phyloP scores from a whole-genome alignment of 441 rosid genomes.

The Sinapis alba region DNA sequence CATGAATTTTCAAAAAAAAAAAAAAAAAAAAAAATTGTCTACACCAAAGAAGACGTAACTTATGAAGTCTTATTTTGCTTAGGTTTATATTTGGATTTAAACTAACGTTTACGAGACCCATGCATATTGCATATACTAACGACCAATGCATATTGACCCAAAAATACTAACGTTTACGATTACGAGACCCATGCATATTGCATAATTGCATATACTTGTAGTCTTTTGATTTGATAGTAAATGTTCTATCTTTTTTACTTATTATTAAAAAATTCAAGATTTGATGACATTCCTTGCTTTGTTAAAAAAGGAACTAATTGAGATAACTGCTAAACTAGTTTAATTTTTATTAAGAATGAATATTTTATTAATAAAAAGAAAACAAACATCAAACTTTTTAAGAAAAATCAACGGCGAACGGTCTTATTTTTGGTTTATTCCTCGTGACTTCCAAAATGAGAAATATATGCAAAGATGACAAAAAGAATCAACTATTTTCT shows the following conservation, averaged over 20 bases:
- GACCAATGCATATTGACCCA: neutral
- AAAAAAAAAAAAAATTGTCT: neutral
- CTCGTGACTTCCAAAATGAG: conserved; percentile 1
- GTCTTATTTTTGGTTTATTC: neutral
- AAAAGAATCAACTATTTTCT: neutral
- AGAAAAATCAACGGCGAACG: neutral
- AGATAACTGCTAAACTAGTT: neutral
- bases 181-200: neutral
- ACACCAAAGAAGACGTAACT: neutral
- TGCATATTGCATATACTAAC: neutral
- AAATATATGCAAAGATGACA: neutral
- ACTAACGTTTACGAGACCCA: neutral
- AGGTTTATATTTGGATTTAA: neutral
- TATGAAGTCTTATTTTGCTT: neutral
- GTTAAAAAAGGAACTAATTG: neutral
- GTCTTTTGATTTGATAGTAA: neutral
- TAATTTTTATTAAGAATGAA: neutral
- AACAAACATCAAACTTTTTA: neutral
- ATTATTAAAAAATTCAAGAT: neutral
- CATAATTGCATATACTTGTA: neutral
- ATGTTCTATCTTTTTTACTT: neutral
- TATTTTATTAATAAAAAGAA: neutral
- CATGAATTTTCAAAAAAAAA: neutral
- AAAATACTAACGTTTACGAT: neutral
- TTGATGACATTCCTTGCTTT: neutral